Evolutionary conservation across 179 eudicot genomes (phyloP).

Genomic region (Spinacia oleracea): DNA sequence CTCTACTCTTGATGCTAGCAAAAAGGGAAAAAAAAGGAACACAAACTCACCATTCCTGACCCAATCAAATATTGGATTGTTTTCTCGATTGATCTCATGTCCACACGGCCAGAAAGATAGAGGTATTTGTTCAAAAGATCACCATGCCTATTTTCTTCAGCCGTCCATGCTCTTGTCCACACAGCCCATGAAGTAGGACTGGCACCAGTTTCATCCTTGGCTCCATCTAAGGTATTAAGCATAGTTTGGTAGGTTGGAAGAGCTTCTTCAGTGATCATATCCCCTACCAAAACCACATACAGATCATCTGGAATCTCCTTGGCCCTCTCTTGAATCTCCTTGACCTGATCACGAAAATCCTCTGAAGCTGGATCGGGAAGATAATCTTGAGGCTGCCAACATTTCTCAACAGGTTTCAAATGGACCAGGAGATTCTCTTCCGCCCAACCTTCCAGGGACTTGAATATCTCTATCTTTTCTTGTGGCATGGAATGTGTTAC

Average conservation of each 20-base stretch:
- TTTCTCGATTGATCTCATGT: constrained; percentile 43
- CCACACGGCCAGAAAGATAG: constrained; percentile 43
- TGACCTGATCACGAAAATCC: constrained; percentile 36
- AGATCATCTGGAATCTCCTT: constrained; percentile 44
- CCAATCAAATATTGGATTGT: constrained; percentile 45
- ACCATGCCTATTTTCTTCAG: constrained; percentile 49
- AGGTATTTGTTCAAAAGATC: constrained; percentile 49
- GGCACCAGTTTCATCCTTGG: constrained; percentile 45
- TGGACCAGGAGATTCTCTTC: constrained; percentile 30
- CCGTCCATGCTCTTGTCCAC: constrained; percentile 50
- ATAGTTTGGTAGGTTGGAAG: constrained; percentile 47
- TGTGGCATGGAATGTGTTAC: constrained; percentile 49
- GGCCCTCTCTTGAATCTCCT: constrained; percentile 41
- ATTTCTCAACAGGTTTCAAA: constrained; percentile 48
- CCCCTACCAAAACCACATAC: constrained; percentile 40
- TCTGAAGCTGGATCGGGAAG: constrained; percentile 45
- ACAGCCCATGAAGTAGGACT: constrained; percentile 46
- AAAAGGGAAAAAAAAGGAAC: background rate
- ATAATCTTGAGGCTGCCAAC: constrained; percentile 52
- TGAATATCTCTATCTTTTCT: constrained; percentile 42
- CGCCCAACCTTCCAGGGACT: constrained; percentile 41
- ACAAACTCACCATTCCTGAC: constrained; percentile 43
- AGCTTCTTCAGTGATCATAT: constrained; percentile 48
- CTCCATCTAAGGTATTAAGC: constrained; percentile 46
- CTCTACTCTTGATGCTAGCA: background rate